A percentile compares a stretch with the other conserved stretches of the same genome.
phyloP scores from a whole-genome alignment of 768 basidiomycete genomes.

The Tulasnella calospora region DNA sequence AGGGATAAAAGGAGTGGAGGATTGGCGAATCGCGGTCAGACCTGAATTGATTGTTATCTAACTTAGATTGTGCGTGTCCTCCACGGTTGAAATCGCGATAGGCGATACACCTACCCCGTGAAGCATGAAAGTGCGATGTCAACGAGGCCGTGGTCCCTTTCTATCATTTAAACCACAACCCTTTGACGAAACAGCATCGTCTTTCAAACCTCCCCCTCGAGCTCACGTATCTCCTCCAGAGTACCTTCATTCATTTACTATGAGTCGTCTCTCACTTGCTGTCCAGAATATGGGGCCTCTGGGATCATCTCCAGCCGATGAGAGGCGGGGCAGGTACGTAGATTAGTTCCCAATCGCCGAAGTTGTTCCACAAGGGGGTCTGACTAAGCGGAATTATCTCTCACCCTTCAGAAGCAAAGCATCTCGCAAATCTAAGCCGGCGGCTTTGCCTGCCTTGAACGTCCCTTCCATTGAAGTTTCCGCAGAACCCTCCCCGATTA shows the following conservation, averaged over 20 bases:
- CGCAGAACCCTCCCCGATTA: background rate
- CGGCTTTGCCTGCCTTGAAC: background rate
- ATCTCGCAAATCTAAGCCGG: background rate
- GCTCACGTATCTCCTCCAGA: background rate
- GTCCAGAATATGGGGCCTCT: background rate
- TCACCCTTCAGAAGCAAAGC: background rate
- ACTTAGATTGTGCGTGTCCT: background rate
- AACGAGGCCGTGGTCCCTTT: background rate
- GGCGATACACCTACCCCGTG: background rate
- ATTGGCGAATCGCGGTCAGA: background rate
- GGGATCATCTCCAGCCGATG: background rate
- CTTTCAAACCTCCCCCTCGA: background rate
- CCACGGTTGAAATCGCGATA: background rate
- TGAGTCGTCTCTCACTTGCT: background rate
- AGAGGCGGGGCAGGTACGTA: background rate
- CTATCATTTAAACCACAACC: background rate
- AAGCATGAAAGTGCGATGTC: background rate
- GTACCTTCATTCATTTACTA: background rate
- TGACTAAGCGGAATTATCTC: background rate
- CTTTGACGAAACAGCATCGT: background rate
- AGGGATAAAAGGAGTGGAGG: background rate
- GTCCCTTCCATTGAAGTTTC: background rate
- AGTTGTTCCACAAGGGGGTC: background rate
- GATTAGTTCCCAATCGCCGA: background rate
- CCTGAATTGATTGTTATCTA: constrained; percentile 1